Percentiles rank a stretch among this genome's conserved stretches.
phyloP scores from a whole-genome alignment of 208 protist species.

The Acanthamoeba culbertsoni region DNA sequence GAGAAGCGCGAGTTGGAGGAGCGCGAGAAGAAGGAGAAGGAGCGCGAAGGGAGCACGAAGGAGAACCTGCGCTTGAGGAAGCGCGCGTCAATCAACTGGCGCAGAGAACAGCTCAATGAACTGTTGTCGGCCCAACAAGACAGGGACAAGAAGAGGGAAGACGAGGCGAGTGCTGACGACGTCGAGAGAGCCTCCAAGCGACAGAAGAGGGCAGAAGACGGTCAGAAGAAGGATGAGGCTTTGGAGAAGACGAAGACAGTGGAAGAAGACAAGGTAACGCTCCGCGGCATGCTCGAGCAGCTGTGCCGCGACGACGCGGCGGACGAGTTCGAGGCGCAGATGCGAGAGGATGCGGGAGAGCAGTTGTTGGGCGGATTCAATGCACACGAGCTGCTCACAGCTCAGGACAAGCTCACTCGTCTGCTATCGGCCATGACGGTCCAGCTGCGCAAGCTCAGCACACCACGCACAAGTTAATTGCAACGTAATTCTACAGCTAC shows the following conservation, averaged over 20 bases:
- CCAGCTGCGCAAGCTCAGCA: background rate
- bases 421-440: background rate
- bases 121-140: too few relatives aligned
- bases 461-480: too few relatives aligned
- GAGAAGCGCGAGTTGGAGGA: background rate
- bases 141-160: background rate
- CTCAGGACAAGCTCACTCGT: background rate
- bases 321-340: conserved; percentile 2
- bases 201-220: background rate
- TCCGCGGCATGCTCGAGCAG: background rate
- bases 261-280: background rate
- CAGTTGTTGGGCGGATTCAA: background rate
- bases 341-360: background rate
- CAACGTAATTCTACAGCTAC: too few relatives aligned
- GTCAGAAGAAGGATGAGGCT: background rate
- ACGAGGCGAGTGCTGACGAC: too few relatives aligned
- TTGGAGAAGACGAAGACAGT: background rate
- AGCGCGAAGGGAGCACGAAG: background rate
- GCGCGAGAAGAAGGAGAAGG: background rate
- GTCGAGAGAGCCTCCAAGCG: background rate
- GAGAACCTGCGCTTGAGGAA: background rate
- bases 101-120: background rate
- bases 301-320: background rate
- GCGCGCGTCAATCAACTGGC: background rate
- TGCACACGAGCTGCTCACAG: background rate